Conservation (phyloP, 768 basidiomycete species). For the Boletus reticuloceps region DNA sequence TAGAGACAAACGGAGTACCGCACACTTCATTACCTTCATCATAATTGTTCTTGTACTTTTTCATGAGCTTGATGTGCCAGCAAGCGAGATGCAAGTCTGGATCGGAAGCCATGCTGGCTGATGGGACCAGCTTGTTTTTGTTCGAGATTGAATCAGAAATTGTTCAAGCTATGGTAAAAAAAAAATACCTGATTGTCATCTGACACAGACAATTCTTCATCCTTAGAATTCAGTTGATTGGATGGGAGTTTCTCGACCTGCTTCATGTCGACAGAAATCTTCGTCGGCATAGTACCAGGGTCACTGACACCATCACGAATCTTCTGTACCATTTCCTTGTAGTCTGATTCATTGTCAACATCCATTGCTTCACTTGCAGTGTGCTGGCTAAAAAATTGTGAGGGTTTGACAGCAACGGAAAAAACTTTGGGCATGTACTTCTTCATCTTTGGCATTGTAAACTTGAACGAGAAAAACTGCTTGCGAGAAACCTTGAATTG, state of each 20-base stretch:
- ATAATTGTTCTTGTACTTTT: background rate
- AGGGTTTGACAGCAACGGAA: no score
- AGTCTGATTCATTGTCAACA: conserved; percentile 4
- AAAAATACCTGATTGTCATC: background rate
- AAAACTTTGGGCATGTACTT: no score
- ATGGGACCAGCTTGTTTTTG: no score
- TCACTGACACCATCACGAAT: no score
- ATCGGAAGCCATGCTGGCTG: background rate
- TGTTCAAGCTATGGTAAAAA: background rate
- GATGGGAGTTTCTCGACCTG: background rate
- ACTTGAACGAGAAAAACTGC: no score
- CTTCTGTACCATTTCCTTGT: conserved; percentile 8
- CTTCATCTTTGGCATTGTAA: no score
- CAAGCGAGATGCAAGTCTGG: background rate
- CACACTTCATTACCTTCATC: background rate
- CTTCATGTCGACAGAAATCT: conserved; percentile 9
- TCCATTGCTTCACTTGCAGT: conserved; percentile 5
- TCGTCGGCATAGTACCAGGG: background rate
- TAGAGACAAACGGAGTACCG: no score
- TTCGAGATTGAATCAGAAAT: background rate
- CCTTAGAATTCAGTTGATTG: background rate
- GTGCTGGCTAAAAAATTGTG: background rate
- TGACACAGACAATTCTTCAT: background rate
- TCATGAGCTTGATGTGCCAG: background rate
- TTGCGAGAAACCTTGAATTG: no score